Base-by-base conservation (phyloP, 352 stramenopile species). In the Pilasporangium apinafurcum region DNA sequence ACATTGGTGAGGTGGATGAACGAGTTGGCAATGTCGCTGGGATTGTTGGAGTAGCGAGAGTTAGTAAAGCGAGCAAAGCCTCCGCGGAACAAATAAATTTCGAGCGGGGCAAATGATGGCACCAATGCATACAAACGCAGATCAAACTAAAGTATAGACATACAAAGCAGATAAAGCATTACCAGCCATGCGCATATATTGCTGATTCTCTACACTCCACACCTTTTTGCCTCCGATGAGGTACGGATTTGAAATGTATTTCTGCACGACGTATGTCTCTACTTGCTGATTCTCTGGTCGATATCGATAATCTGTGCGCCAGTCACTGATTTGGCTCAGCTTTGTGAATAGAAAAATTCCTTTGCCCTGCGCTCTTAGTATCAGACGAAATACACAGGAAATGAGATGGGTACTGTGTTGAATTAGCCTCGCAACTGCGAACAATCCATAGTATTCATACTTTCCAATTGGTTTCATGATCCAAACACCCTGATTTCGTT, bases 381-480 rank as follows among this genome's bases (percentile, higher is more conserved):
- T 22, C 35, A 48, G 28, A 24, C 8, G n/a, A 17, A 35, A 20
- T 5, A 56, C 26, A n/a, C 5, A 53, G 3, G 36, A 7, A 3
- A 32, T 24, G 18, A 49, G 0, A 28, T 18, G 34, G 25, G 4
- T 17, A 26, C 26, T 14, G 14, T 4, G 14, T 47, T 33, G 31
- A 7, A 17, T 36, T 8, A 21, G 24, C 21, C 8, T 8, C 8
- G n/a, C 16, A 17, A 39, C 8, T 12, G 5, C 38, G 24, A 8
- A 16, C 3, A 34, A 73, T n/a, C n/a, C n/a, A n/a, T n/a, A n/a
- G n/a, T n/a, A n/a, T n/a, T n/a, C 73, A 33, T 56, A 89, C 69
- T 87, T 95, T 33, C 92, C 91, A 18, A 96, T 96, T 8, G 92
- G 92, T 56, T 98, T 98, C 92, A 98, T 98, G 58, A 98, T 98